Base-by-base conservation (phyloP, 2,329 filamentous ascomycete genomes). In the Sclerotinia trifoliorum region DNA sequence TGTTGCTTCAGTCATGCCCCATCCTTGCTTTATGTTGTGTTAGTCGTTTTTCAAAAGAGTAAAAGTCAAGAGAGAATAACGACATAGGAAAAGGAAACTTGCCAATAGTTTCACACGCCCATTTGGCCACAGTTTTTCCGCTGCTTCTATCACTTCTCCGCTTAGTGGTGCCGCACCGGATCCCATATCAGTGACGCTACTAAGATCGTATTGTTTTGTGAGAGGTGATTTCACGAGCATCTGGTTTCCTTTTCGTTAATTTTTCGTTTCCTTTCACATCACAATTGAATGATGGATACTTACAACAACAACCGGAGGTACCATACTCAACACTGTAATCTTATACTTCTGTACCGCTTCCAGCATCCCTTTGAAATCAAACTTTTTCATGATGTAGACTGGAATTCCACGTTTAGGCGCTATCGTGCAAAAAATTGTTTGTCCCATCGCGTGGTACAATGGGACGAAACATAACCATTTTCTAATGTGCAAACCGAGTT, bases 1-100 rank as follows among this genome's bases (percentile, higher is more conserved):
- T 0, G 92, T 95, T 3, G 85, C 80, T 77, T 95, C 92, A 1
- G 92, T 95, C 92, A 96, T 94, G 6, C 93, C 93, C 90, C 91
- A 96, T 5, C 91, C 92, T 78, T 94, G 92, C 75, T 81, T 80
- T 17, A 26, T n/a, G 10, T 3, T 84, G 71, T 2, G 72, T 65
- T 10, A 65, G 62, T 19, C 17, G 7, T 3, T 17, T 5, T 3
- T 19, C 11, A 15, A 8, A 24, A 7, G 17, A 13, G 7, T n/a
- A 15, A 26, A 49, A 10, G 11, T 17, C 7, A 5, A 15, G 11
- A 19, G 15, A 13, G 19, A 4, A 56, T 17, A 42, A 42, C 39
- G 39, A 17, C 15, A 15, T 42, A 48, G 4, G 29, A 35, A 35
- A 5, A 21, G 29, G 19, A 6, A 55, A 32, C 24, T 42, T 67